These are phyloP conservation scores for Trichoderma sp. DNA, from an alignment of 2,329 filamentous ascomycete genomes.

Conservation along the genomic window DNA sequence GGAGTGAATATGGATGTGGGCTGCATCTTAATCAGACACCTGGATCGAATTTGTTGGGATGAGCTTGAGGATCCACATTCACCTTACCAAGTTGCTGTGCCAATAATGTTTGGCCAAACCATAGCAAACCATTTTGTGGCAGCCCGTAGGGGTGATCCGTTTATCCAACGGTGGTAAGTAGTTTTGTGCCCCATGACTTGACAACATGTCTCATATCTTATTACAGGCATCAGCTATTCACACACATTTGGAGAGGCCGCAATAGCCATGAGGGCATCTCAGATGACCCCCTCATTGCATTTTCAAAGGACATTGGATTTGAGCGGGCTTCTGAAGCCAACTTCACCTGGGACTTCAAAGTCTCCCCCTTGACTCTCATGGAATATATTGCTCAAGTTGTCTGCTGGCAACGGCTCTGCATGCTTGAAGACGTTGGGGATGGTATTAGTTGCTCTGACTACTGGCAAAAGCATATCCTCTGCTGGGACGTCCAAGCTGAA, in stretches of 20 bases:
- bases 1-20: constrained; percentile 46
- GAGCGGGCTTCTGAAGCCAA: constrained; percentile 23
- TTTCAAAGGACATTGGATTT: constrained; percentile 26
- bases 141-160: constrained; percentile 40
- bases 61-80: constrained; percentile 35
- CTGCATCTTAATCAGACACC: constrained; percentile 39
- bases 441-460: constrained; percentile 37
- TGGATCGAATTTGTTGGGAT: constrained; percentile 45
- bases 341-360: constrained; percentile 34
- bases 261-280: constrained; percentile 33
- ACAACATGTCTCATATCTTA: not conserved
- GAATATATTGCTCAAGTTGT: constrained; percentile 35
- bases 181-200: not conserved
- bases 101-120: not conserved
- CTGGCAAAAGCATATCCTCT: constrained; percentile 31
- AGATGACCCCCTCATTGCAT: constrained; percentile 30
- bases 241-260: constrained; percentile 37
- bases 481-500: constrained; percentile 23
- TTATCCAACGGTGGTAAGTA: constrained; percentile 41
- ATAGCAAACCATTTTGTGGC: constrained; percentile 34
- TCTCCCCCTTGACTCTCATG: constrained; percentile 30
- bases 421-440: constrained; percentile 34
- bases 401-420: constrained; percentile 34
- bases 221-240: constrained; percentile 39
- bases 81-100: constrained; percentile 31